A percentile compares a stretch with the other conserved stretches of the same genome.
Conservation (phyloP, 257 asterid genomes). For the Nicotiana knightiana region DNA sequence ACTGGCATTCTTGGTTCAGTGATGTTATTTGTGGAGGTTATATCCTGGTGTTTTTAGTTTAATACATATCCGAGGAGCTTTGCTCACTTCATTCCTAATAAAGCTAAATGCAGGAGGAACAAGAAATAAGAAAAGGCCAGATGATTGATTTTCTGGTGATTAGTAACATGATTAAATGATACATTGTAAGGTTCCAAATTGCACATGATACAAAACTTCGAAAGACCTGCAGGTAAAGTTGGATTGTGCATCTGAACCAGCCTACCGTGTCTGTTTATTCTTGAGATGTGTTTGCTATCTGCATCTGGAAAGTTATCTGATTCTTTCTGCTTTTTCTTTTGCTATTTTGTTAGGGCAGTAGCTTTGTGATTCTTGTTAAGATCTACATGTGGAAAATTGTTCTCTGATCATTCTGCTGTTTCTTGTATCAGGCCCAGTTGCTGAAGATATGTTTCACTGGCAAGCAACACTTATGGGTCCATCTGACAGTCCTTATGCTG, state of each 20-base stretch:
- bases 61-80: background rate
- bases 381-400: background rate
- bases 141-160: background rate
- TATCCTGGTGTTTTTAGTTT: background rate
- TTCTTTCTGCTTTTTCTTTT: background rate
- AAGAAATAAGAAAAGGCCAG: background rate
- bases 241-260: background rate
- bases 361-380: background rate
- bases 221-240: background rate
- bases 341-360: background rate
- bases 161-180: background rate
- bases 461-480: constrained; percentile 46
- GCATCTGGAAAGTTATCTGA: background rate
- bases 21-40: background rate
- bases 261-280: background rate
- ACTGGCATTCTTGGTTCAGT: background rate
- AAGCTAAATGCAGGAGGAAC: background rate
- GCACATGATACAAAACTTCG: background rate
- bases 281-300: background rate
- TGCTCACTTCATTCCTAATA: background rate
- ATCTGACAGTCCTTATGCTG: constrained; percentile 40
- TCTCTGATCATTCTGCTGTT: background rate
- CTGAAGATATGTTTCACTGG: constrained; percentile 45
- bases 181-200: background rate
- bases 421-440: constrained; percentile 32